Percentiles rank a stretch among this genome's conserved stretches.
Conservation (phyloP, 768 basidiomycete genomes). For the Mycena filopes region DNA sequence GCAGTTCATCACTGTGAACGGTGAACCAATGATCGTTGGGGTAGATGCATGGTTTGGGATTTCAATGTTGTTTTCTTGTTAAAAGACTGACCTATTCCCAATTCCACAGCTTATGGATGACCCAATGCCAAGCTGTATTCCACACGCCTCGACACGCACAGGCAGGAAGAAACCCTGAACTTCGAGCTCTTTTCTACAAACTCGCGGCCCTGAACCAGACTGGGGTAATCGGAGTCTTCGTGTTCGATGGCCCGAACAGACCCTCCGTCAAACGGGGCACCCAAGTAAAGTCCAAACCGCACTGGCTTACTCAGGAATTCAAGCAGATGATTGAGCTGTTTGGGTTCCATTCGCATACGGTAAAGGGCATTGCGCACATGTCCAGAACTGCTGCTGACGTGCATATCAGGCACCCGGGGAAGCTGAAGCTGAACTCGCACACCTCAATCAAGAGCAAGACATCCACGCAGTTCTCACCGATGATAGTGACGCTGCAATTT, state of each 20-base stretch:
- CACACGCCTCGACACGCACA: conserved; percentile 31
- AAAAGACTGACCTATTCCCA: not conserved
- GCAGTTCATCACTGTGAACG: not conserved
- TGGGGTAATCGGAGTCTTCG: conserved; percentile 55
- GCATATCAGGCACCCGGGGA: too few relatives aligned
- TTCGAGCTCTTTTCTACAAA: conserved; percentile 56
- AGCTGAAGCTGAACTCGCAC: too few relatives aligned
- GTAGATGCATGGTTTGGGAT: not conserved
- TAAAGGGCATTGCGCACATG: too few relatives aligned
- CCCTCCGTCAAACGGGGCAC: conserved; percentile 54
- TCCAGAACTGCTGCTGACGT: too few relatives aligned
- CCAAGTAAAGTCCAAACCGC: conserved; percentile 29
- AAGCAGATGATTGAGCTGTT: too few relatives aligned
- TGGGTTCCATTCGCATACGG: too few relatives aligned
- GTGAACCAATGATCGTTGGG: not conserved
- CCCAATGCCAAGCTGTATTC: conserved; percentile 16
- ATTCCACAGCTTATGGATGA: conserved; percentile 29
- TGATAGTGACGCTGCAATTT: too few relatives aligned
- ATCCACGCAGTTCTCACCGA: too few relatives aligned
- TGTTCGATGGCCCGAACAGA: conserved; percentile 60
- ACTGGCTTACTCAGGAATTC: too few relatives aligned
- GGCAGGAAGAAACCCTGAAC: conserved; percentile 54
- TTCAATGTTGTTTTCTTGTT: too few relatives aligned
- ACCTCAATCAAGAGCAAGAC: too few relatives aligned
- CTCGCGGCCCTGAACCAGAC: conserved; percentile 48